Evolutionary conservation across 1,284 basidiomycete species (phyloP), one percentile per base, ranked within the genome.

Genomic region (Mycena sp.): DNA sequence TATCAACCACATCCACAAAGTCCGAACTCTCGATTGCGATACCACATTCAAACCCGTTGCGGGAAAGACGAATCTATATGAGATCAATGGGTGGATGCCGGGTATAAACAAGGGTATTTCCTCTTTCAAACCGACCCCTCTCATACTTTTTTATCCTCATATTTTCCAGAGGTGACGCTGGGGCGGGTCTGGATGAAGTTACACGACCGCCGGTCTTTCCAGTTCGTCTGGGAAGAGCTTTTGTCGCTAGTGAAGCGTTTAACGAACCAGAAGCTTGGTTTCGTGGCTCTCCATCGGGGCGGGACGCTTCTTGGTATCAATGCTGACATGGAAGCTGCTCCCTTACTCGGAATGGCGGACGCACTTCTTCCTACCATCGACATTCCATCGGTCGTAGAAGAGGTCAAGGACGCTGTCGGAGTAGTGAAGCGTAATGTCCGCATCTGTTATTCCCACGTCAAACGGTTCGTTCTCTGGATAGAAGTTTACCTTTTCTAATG

Each of bases 11-110:
- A 52, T 59, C n/a, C 57, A 59, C 25, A 37, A 40, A 23, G 48
- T 44, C 21, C 57, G 57, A 32, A 59, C 57, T n/a, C 57, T 59
- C 23, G 57, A 59, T 26, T 51, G 48, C 29, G 57, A 59, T 37
- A 59, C 57, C 4, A 43, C 49, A 3, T 59, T 59, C 48, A 59
- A 58, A 29, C 56, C 56, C n/a, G n/a, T n/a, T n/a, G n/a, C n/a
- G n/a, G n/a, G n/a, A n/a, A n/a, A n/a, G n/a, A n/a, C n/a, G n/a
- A n/a, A n/a, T n/a, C n/a, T n/a, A n/a, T n/a, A n/a, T n/a, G n/a
- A n/a, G n/a, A n/a, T n/a, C n/a, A n/a, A n/a, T n/a, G n/a, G n/a
- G n/a, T n/a, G n/a, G n/a, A n/a, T n/a, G n/a, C n/a, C n/a, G n/a
- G n/a, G n/a, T n/a, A 51, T 58, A 16, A 58, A 58, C 19, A n/a